Conservation (phyloP, 176 grass and related monocot species). For the Musa itinerans region DNA sequence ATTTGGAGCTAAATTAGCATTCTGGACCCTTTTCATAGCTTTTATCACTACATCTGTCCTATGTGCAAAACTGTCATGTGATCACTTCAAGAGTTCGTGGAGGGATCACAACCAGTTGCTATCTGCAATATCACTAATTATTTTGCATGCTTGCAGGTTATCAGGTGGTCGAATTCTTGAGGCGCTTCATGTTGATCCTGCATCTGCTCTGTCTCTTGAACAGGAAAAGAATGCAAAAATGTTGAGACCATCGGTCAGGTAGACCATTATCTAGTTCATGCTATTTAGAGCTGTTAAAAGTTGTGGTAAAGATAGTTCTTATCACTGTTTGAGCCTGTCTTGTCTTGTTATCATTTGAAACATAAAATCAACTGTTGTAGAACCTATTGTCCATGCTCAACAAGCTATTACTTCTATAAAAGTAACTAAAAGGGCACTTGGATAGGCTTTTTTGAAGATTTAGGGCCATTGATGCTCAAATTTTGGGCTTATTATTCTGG, state of each 20-base stretch:
- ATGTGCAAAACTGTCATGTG: slow-evolving; percentile 19
- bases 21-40: background rate
- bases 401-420: background rate
- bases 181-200: slow-evolving; percentile 96
- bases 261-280: slow-evolving; percentile 28
- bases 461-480: background rate
- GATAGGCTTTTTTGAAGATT: background rate
- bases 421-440: background rate
- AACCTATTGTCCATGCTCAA: background rate
- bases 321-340: background rate
- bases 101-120: slow-evolving; percentile 3
- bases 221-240: slow-evolving; percentile 81
- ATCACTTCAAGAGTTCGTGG: background rate
- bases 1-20: background rate
- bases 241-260: slow-evolving; percentile 65
- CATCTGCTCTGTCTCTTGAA: slow-evolving; percentile 79
- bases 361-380: background rate
- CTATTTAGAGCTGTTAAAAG: background rate
- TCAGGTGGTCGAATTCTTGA: slow-evolving; percentile 83
- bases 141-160: slow-evolving; percentile 51
- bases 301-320: background rate
- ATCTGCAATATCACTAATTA: slow-evolving; percentile 40
- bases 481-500: background rate
- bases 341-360: background rate
- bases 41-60: slow-evolving; percentile 2